These are phyloP conservation scores for Stramenopiles sp. DNA, from an alignment of 352 stramenopile species.

Conservation along the genomic window DNA sequence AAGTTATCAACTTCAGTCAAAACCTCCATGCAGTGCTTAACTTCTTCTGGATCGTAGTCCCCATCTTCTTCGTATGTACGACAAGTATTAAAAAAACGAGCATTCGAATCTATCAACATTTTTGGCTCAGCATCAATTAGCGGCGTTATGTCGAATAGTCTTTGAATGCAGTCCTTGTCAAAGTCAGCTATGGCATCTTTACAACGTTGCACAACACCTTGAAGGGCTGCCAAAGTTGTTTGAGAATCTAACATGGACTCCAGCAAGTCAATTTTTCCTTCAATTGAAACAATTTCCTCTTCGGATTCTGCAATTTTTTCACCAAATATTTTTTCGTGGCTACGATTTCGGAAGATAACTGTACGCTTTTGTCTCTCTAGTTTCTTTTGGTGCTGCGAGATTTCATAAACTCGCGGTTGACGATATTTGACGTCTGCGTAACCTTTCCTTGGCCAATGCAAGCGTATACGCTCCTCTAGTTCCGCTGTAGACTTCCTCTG, in stretches of 20 bases:
- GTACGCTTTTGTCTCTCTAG: conserved; percentile 40
- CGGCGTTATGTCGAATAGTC: background rate
- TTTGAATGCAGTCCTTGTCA: background rate
- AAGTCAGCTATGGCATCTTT: conserved; percentile 39
- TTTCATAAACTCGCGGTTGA: conserved; percentile 50
- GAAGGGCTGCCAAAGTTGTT: conserved; percentile 45
- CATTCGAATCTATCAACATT: conserved; percentile 22
- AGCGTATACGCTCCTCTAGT: conserved; percentile 54
- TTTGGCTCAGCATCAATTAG: conserved; percentile 17
- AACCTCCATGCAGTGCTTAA: conserved; percentile 28
- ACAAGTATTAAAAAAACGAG: conserved; percentile 25
- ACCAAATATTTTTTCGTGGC: conserved; percentile 36
- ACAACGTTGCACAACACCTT: conserved; percentile 47
- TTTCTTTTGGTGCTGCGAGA: conserved; percentile 48
- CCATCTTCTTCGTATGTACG: conserved; percentile 33
- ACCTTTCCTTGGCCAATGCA: conserved; percentile 63
- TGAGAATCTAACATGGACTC: conserved; percentile 44
- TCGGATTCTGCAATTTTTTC: conserved; percentile 22
- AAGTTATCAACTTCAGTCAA: conserved; percentile 16
- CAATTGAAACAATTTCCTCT: conserved; percentile 31
- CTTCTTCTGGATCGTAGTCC: conserved; percentile 55
- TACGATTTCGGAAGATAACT: conserved; percentile 33
- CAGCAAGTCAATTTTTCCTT: conserved; percentile 26
- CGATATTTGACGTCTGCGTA: conserved; percentile 50
- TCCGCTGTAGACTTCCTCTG: conserved; percentile 26